Evolutionary conservation across 2,329 filamentous ascomycete genomes (phyloP).

Genomic region (Escovopsis sp.): DNA sequence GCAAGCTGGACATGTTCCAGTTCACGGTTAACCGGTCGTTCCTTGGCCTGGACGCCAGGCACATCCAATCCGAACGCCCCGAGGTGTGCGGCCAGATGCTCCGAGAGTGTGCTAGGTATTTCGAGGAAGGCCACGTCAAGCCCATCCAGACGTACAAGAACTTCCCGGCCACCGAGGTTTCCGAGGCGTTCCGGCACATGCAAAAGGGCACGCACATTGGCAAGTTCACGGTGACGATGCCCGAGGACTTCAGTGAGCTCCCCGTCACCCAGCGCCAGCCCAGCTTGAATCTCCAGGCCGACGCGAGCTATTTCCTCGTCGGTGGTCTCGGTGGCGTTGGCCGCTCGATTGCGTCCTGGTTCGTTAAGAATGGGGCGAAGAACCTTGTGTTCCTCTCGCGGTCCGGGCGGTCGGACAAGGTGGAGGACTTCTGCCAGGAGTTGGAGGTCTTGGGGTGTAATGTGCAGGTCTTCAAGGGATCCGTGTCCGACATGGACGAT

Average conservation of each 20-base stretch:
- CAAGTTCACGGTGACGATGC: slow-evolving; percentile 8
- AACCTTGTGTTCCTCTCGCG: slow-evolving; percentile 13
- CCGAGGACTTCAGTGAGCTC: not conserved
- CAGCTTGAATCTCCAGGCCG: not conserved
- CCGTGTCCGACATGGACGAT: slow-evolving; percentile 3
- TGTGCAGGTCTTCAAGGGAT: slow-evolving; percentile 9
- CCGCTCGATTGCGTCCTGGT: slow-evolving; percentile 6
- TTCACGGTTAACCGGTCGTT: slow-evolving; percentile 26
- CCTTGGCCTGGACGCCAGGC: slow-evolving; percentile 16
- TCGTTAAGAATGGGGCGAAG: slow-evolving; percentile 12
- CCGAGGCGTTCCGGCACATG: slow-evolving; percentile 8
- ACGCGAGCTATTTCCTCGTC: slow-evolving; percentile 9
- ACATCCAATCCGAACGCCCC: not conserved
- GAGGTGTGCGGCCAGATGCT: not conserved
- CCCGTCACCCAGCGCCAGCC: not conserved
- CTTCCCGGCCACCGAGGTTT: slow-evolving; percentile 6
- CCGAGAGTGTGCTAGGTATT: slow-evolving; percentile 1
- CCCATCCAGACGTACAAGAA: slow-evolving; percentile 5
- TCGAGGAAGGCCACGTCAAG: slow-evolving; percentile 1
- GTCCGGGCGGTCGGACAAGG: not conserved
- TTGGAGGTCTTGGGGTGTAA: slow-evolving; percentile 8
- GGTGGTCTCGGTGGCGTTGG: slow-evolving; percentile 12
- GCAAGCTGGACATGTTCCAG: slow-evolving; percentile 27
- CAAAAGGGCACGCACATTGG: slow-evolving; percentile 9
- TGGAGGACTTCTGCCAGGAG: slow-evolving; percentile 8